These are phyloP conservation scores for Spinacia oleracea DNA, from an alignment of 179 eudicot species.

Conservation along the genomic window DNA sequence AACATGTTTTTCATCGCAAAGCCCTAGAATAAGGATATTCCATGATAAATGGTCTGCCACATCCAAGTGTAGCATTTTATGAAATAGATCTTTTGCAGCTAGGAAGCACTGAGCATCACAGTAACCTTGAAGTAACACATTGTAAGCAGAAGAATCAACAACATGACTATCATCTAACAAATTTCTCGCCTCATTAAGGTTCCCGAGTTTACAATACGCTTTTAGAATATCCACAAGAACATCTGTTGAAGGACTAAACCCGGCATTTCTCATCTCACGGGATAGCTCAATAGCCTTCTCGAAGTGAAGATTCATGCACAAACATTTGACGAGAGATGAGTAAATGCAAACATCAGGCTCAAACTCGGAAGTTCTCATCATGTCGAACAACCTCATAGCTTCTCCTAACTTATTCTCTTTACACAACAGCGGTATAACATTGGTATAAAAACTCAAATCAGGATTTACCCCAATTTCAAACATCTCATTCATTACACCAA, in stretches of 20 bases:
- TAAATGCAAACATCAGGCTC: conserved; percentile 41
- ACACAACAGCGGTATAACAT: conserved; percentile 47
- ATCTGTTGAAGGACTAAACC: conserved; percentile 39
- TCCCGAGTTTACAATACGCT: conserved; percentile 44
- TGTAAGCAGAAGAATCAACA: conserved; percentile 41
- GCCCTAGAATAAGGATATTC: conserved; percentile 55
- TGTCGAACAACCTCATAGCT: conserved; percentile 43
- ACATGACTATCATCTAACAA: conserved; percentile 45
- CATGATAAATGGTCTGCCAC: conserved; percentile 49
- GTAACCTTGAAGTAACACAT: conserved; percentile 55
- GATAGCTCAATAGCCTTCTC: conserved; percentile 47
- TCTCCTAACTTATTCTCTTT: conserved; percentile 36
- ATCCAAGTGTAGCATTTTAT: conserved; percentile 42
- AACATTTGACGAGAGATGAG: conserved; percentile 41
- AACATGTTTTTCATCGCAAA: conserved; percentile 37
- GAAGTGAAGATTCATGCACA: conserved; percentile 37
- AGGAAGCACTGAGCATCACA: conserved; percentile 36
- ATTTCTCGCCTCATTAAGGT: conserved; percentile 38
- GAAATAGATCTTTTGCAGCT: conserved; percentile 39
- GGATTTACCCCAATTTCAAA: conserved; percentile 38
- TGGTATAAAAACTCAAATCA: conserved; percentile 43
- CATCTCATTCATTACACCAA: conserved; percentile 53
- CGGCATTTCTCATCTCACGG: conserved; percentile 45
- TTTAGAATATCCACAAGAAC: conserved; percentile 38
- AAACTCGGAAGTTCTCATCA: conserved; percentile 48